Evolutionary conservation across 257 asterid genomes (phyloP).

Genomic region (Capsicum chinense): DNA sequence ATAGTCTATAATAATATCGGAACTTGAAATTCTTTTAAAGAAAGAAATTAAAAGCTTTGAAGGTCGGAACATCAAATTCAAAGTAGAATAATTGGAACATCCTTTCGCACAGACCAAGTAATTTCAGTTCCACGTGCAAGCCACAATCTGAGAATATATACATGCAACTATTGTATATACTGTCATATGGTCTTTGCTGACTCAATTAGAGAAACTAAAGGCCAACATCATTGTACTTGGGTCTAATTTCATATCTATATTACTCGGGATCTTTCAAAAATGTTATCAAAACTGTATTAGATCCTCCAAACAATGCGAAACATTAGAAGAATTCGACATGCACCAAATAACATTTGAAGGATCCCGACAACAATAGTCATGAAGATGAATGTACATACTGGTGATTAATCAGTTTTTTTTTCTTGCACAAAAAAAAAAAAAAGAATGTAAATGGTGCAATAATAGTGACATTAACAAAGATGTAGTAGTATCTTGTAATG

Average conservation of each 20-base stretch:
- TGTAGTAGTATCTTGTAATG: not conserved
- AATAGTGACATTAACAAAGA: not conserved
- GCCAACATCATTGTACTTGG: not conserved
- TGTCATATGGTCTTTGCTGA: slow-evolving; percentile 17
- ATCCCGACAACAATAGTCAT: not conserved
- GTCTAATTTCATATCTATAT: not conserved
- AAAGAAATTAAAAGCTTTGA: slow-evolving; percentile 2
- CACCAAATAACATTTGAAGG: not conserved
- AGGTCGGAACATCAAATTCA: not conserved
- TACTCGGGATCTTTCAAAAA: no score
- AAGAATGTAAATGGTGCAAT: not conserved
- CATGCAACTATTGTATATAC: slow-evolving; percentile 10
- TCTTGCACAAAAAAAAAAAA: not conserved
- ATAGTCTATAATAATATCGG: slow-evolving; percentile 36
- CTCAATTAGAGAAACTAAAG: not conserved
- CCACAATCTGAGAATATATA: slow-evolving; percentile 14
- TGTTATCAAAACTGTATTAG: not conserved
- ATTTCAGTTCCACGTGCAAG: slow-evolving; percentile 22
- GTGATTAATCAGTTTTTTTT: no score
- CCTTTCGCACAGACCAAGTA: not conserved
- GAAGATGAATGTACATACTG: not conserved
- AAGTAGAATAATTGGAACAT: not conserved
- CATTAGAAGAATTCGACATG: not conserved
- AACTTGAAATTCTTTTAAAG: slow-evolving; percentile 45
- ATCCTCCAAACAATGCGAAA: not conserved